A percentile compares a stretch with the other conserved stretches of the same genome.
Conservation (phyloP, 176 grass and related monocot species). For the maize (Zea mays) region DNA sequence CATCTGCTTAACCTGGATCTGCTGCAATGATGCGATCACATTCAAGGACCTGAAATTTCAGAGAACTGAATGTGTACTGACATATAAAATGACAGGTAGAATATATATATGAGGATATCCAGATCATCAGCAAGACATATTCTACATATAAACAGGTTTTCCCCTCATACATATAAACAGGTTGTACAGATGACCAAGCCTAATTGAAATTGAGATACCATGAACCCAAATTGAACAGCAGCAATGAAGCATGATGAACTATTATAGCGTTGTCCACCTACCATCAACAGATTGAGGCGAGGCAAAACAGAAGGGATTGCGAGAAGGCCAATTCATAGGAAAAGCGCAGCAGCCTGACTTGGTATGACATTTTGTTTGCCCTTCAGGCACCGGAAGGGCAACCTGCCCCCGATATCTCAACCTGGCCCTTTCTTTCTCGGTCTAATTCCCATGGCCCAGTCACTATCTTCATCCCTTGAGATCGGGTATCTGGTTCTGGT, state of each 20-base stretch:
- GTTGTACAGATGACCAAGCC: not conserved
- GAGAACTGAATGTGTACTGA: not conserved
- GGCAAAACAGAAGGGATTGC: not conserved
- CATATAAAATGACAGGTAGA: not conserved
- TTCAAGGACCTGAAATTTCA: not conserved
- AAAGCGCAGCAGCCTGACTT: not conserved
- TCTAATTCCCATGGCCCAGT: not conserved
- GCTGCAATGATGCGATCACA: not conserved
- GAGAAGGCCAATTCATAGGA: not conserved
- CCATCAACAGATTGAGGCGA: not conserved
- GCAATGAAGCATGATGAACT: not conserved
- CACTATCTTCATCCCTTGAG: not conserved
- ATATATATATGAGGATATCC: not conserved
- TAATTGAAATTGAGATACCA: not conserved
- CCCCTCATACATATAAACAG: not conserved
- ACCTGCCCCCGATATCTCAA: not conserved
- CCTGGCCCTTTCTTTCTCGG: conserved; percentile 15
- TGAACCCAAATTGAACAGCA: conserved; percentile 17
- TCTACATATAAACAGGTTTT: too few species aligned
- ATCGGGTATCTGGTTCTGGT: conserved; percentile 12
- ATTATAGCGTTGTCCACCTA: not conserved
- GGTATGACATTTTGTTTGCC: not conserved
- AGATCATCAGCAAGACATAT: conserved; percentile 16
- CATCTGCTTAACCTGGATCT: conserved; percentile 37
- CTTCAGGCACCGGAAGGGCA: not conserved